Base-by-base conservation (phyloP, 2,329 filamentous ascomycete species). In the Stachybotrys elegans region DNA sequence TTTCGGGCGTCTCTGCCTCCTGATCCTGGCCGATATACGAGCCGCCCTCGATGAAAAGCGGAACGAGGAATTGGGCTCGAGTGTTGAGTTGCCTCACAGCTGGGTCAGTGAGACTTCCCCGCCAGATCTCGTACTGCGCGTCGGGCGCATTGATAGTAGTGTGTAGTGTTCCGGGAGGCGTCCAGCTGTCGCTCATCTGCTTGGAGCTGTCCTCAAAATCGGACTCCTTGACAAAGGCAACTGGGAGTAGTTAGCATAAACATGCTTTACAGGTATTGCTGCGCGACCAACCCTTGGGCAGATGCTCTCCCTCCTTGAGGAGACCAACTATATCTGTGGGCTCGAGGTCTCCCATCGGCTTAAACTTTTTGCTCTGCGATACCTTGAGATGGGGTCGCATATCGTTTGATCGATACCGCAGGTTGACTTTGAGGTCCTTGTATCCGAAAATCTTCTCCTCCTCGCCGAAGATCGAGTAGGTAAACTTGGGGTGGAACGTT, bases 11-110 rank as follows among this genome's bases (percentile, higher is more conserved):
- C 3, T 72, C 65, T 4, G 66, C 66, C 5, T 73, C 63, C 2
- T 53, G 56, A 22, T 70, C 61, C 27, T 70, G 58, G 9, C 69
- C 79, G 37, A 96, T 82, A 29, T 81, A 81, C 5, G 81, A 86
- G n/a, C 91, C 93, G 22, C 88, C 93, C 63, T 98, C 94, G 49
- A 98, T 96, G 62, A 90, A 94, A 47, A 97, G 74, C 14, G 88
- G 81, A 5, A 91, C 80, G 27, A 95, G 72, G 44, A 96, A 81
- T 67, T 95, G 90, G 51, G 94, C 79, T 42, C 91, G 88, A 48
- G 81, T 81, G 57, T 95, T 73, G 31, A 96, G 71, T 56, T 83
- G 76, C 57, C 79, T 78, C 34, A 94, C 81, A 14, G 74, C 74
- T 1, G 78, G 70, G 58, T 96, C 84, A 3, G 77, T 73, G 42